phyloP scores from a whole-genome alignment of 78 protist genomes.

The Blattamonas nauphoetae region DNA sequence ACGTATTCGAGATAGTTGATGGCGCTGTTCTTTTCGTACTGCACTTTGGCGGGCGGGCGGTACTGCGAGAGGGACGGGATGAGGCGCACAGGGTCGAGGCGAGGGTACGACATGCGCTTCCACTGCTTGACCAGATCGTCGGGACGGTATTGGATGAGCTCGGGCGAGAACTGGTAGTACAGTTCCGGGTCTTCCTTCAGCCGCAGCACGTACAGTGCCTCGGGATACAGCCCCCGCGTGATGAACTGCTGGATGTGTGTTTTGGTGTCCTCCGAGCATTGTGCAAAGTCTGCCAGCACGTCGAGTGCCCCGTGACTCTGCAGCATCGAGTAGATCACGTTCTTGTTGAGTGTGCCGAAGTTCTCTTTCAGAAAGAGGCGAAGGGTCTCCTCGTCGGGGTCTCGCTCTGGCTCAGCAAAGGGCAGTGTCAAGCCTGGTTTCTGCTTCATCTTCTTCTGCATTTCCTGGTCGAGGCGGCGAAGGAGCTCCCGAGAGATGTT shows the following conservation, averaged over 20 bases:
- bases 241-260: neutral
- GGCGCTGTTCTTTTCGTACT: neutral
- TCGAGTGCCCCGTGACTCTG: neutral
- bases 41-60: neutral
- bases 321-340: neutral
- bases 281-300: neutral
- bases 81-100: neutral
- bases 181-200: neutral
- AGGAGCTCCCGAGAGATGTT: no score
- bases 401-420: neutral
- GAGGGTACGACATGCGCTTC: neutral
- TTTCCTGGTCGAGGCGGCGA: no score
- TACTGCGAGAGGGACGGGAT: conserved; percentile 9
- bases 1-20: neutral
- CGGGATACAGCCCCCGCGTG: neutral
- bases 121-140: neutral
- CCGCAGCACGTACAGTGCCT: neutral
- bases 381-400: neutral
- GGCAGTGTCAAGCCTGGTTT: no score
- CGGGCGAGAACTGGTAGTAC: neutral
- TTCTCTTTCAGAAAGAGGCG: neutral
- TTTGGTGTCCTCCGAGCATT: neutral
- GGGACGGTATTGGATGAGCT: neutral
- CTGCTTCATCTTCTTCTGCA: neutral
- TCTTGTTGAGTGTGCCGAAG: neutral